A percentile compares a stretch with the other conserved stretches of the same genome.
These are phyloP conservation scores for Lepiota brunneoincarnata DNA, from an alignment of 768 basidiomycete species.

Conservation along the genomic window DNA sequence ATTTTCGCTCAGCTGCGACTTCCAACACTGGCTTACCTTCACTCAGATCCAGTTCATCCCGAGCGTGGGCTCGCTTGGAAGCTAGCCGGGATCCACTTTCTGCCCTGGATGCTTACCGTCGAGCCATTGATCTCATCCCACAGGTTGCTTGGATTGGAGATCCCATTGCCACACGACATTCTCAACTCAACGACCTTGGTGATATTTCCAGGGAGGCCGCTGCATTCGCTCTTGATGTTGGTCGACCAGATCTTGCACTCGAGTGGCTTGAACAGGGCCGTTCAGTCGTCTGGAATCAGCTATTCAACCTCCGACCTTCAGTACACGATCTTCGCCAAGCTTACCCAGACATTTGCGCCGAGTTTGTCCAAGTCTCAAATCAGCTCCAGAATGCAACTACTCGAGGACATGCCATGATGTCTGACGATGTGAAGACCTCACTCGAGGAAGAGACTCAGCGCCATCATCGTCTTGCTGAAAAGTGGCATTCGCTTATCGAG, in stretches of 20 bases:
- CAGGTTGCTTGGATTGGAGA: no score
- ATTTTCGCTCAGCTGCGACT: no score
- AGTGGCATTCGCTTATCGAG: constrained; percentile 17
- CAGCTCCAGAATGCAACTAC: constrained; percentile 12
- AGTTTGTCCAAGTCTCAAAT: constrained; percentile 12
- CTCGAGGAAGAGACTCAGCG: constrained; percentile 15
- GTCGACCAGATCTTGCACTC: constrained; percentile 22
- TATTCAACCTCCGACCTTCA: constrained; percentile 21
- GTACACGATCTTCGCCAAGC: constrained; percentile 16
- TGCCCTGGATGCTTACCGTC: no score
- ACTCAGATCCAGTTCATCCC: no score
- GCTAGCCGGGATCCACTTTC: no score
- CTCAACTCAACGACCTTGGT: no score
- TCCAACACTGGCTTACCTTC: no score
- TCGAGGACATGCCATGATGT: neutral
- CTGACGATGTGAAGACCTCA: neutral
- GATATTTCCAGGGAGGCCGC: constrained; percentile 16
- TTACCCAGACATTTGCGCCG: constrained; percentile 13
- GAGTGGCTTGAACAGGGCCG: constrained; percentile 33
- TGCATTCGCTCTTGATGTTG: constrained; percentile 20
- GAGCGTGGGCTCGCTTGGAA: no score
- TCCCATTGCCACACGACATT: no score
- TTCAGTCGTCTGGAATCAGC: constrained; percentile 26
- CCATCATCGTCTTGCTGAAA: constrained; percentile 16
- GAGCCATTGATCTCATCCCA: neutral